These are phyloP conservation scores for Heliamphora pulchella DNA, from an alignment of 179 eudicot species.

Conservation along the genomic window DNA sequence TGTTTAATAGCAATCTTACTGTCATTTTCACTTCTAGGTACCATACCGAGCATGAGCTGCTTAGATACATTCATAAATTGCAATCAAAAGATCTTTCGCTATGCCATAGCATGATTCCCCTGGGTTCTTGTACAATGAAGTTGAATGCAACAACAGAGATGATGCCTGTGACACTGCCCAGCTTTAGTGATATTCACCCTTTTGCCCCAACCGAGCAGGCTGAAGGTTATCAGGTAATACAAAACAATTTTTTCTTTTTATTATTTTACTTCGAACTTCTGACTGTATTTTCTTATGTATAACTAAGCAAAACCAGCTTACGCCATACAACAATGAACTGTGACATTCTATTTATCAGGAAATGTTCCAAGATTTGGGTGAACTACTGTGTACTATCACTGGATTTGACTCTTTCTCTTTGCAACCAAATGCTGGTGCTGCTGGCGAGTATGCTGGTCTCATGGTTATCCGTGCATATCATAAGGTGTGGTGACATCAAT, in stretches of 20 bases:
- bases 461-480: slow-evolving; percentile 99
- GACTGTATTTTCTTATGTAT: background rate
- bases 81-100: slow-evolving; percentile 88
- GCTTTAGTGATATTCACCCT: slow-evolving; percentile 73
- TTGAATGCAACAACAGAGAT: slow-evolving; percentile 94
- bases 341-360: slow-evolving; percentile 41
- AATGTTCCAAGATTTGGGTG: slow-evolving; percentile 85
- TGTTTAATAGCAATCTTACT: slow-evolving; percentile 15
- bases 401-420: slow-evolving; percentile 94
- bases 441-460: slow-evolving; percentile 96
- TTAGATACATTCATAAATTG: slow-evolving; percentile 69
- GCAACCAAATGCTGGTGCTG: slow-evolving; percentile 99
- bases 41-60: slow-evolving; percentile 97
- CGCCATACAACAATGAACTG: background rate
- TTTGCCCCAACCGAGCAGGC: slow-evolving; percentile 90
- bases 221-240: slow-evolving; percentile 71
- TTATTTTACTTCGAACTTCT: background rate
- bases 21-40: slow-evolving; percentile 34
- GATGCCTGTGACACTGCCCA: slow-evolving; percentile 98
- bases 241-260: background rate
- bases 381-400: slow-evolving; percentile 73
- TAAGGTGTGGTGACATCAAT: slow-evolving; percentile 38
- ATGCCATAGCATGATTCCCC: slow-evolving; percentile 98
- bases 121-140: slow-evolving; percentile 99
- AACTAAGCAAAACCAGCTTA: background rate